These are phyloP conservation scores for Effrenium voratum DNA, from an alignment of 73 alveolate genomes.

Conservation along the genomic window DNA sequence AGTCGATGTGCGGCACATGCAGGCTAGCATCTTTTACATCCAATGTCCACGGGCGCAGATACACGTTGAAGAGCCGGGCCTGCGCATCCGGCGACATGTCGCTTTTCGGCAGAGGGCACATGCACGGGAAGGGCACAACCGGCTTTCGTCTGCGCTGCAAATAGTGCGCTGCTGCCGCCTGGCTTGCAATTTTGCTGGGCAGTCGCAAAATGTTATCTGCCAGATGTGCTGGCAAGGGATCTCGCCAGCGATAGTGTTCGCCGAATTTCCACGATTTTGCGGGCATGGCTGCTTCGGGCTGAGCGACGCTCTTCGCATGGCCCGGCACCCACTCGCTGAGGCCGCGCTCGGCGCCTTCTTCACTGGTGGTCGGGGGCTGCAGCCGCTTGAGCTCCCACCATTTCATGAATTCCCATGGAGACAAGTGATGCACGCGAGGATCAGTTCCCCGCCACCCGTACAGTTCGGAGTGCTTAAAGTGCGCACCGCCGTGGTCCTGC, in stretches of 20 bases:
- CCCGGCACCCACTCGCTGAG: background rate
- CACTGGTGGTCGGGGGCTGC: background rate
- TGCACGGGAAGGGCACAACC: background rate
- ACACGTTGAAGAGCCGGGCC: background rate
- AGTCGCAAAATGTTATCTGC: background rate
- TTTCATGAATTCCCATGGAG: constrained; percentile 19
- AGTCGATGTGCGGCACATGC: background rate
- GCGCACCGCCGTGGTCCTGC: background rate
- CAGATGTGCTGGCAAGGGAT: background rate
- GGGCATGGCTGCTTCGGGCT: background rate
- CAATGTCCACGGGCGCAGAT: background rate
- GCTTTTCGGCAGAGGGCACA: background rate
- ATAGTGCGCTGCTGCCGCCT: background rate
- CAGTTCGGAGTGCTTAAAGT: background rate
- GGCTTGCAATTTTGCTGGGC: background rate
- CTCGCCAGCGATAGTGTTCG: background rate
- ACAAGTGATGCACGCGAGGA: background rate
- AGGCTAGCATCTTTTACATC: background rate
- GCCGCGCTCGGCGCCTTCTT: background rate
- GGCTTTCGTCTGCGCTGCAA: background rate
- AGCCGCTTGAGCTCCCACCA: background rate
- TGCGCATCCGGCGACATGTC: background rate
- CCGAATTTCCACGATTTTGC: background rate
- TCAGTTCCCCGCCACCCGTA: constrained; percentile 1
- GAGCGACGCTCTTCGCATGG: too few species aligned